phyloP scores from a whole-genome alignment of 1,284 basidiomycete species.

The Cutaneotrichosporon cutaneum region DNA sequence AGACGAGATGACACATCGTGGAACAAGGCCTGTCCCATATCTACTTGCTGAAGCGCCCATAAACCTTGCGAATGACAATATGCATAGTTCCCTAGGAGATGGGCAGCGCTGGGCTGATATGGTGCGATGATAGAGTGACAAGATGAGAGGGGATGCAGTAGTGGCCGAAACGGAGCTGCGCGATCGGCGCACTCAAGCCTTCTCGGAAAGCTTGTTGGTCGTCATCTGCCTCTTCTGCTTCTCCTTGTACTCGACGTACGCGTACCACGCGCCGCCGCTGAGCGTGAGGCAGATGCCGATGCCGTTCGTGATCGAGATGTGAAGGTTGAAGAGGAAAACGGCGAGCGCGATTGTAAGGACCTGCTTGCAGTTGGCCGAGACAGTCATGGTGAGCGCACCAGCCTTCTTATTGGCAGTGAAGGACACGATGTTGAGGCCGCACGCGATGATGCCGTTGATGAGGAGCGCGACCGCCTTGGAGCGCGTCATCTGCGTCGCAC shows the following conservation, averaged over 20 bases:
- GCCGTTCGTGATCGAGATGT: conserved; percentile 72
- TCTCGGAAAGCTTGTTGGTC: conserved; percentile 3
- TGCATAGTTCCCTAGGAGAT: conserved; percentile 9
- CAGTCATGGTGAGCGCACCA: conserved; percentile 59
- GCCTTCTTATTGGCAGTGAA: conserved; percentile 88
- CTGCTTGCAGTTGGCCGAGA: conserved; percentile 69
- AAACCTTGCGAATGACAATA: background rate
- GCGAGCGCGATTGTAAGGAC: conserved; percentile 86
- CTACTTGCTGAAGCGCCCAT: too few relatives aligned
- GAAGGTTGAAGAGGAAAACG: conserved; percentile 75
- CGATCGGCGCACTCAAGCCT: background rate
- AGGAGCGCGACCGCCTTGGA: conserved; percentile 61
- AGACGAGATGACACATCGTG: too few relatives aligned
- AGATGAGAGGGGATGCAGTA: conserved; percentile 1
- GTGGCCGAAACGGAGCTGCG: background rate
- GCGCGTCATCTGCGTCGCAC: conserved; percentile 58
- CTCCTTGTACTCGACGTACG: conserved; percentile 67
- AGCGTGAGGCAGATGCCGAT: conserved; percentile 79
- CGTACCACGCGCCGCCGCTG: conserved; percentile 77
- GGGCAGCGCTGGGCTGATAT: background rate
- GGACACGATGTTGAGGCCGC: conserved; percentile 84
- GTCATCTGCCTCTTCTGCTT: conserved; percentile 51
- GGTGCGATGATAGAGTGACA: background rate
- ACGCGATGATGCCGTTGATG: conserved; percentile 80
- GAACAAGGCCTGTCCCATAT: too few relatives aligned